Base-by-base conservation (phyloP, 331 rosid genomes). In the Ulmus americana region DNA sequence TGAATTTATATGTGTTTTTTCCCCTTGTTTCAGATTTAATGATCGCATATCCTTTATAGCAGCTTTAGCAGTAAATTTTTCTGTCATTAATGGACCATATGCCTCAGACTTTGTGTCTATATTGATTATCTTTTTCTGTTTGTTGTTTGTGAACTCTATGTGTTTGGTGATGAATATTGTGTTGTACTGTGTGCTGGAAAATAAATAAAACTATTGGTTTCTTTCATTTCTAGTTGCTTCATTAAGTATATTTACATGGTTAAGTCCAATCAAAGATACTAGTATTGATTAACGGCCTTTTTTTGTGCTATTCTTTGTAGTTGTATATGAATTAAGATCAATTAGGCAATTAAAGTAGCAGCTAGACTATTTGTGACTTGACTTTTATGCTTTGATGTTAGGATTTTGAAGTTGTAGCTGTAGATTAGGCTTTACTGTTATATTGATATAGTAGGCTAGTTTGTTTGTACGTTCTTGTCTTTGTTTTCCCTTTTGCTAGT, bases 31-130 rank as follows among this genome's bases (percentile, higher is more conserved):
- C 16, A 44, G 6, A 28, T 60, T 42, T 70, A 61, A 70, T 61
- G 35, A 38, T 47, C 55, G 22, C 16, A 68, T 14, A 10, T 61
- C 44, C 44, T 61, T 60, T 60, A 28, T 61, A 28, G 63, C 75
- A 70, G 75, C 68, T 53, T 61, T 61, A 12, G 43, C 74, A 61
- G 53, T 41, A 45, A 49, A 8, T 42, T 38, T 60, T 51, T 70
- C 74, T 52, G 74, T 47, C 62, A 43, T 61, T 0, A 9, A 5
- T 46, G 51, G 10, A 28, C 53, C 56, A 63, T 63, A 49, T 50
- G 7, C 44, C 50, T 22, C 45, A 58, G 64, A 46, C 50, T n/a
- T 7, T 12, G 50, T 49, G 42, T 59, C 59, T 22, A 20, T 1
- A 18, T 60, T 10, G 10, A 28, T 28, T 28, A 28, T 15, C 9